Evolutionary conservation across 129 eudicot species (phyloP).

Genomic region (Calendula officinalis): DNA sequence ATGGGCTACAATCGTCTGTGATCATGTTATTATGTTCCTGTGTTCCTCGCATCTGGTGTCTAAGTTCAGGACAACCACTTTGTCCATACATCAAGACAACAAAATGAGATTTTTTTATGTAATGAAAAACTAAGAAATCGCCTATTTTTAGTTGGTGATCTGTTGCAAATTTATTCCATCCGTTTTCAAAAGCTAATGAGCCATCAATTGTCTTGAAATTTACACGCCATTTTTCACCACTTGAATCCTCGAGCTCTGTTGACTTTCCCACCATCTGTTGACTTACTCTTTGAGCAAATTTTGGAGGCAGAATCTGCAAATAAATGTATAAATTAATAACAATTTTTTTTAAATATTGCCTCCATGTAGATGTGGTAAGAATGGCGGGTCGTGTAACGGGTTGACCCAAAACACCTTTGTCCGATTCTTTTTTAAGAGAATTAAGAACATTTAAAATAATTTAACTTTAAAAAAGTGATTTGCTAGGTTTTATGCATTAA

Average conservation of each 20-base stretch:
- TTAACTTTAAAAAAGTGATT: not conserved
- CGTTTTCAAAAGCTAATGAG: slow-evolving; percentile 46
- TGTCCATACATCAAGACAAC: slow-evolving; percentile 54
- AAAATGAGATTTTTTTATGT: slow-evolving; percentile 44
- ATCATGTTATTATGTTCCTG: slow-evolving; percentile 9
- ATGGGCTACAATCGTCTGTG: slow-evolving; percentile 10
- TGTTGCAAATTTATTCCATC: slow-evolving; percentile 51
- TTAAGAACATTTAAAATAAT: not conserved
- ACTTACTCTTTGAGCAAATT: slow-evolving; percentile 28
- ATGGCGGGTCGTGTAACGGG: not conserved
- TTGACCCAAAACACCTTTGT: not conserved
- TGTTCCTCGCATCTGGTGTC: slow-evolving; percentile 25
- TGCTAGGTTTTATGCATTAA: not conserved
- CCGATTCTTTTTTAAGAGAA: not conserved
- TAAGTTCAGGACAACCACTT: slow-evolving; percentile 48
- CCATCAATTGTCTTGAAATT: slow-evolving; percentile 28
- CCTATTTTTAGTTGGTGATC: slow-evolving; percentile 50
- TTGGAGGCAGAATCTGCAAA: slow-evolving; percentile 64
- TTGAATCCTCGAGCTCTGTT: slow-evolving; percentile 52
- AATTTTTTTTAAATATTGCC: not conserved
- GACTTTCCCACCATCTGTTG: slow-evolving; percentile 26
- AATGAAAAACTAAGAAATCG: slow-evolving; percentile 53
- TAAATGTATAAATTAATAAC: slow-evolving; percentile 10
- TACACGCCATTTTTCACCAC: slow-evolving; percentile 51
- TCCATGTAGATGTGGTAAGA: not conserved